Evolutionary conservation across 108 stramenopile species (phyloP), one percentile per base, ranked within the genome.

Genomic region (Nitzschia sp.): DNA sequence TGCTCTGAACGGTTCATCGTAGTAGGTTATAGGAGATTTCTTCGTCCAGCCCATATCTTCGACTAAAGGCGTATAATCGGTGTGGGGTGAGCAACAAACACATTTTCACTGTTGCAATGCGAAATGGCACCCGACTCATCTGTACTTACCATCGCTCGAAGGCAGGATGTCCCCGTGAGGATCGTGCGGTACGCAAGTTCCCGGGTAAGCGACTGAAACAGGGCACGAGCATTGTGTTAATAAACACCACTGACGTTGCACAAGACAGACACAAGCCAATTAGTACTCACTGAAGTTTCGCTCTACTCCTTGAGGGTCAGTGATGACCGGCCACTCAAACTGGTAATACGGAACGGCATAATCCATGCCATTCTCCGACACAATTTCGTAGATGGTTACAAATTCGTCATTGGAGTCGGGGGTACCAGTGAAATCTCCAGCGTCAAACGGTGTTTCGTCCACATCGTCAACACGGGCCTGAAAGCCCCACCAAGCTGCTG

Each of bases 401-500:
- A 74, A 57, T 49, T 79, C 78, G 53, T 79, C 67, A 55, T 79
- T 73, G 6, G 36, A 56, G 23, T 18, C 60, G n/a, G 72, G 66
- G 32, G 78, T 74, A 1, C 35, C 38, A 28, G 78, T 69, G 61
- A 73, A 79, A 23, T 28, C 21, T 27, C 78, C 72, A 13, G 78
- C 66, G 29, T 35, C 17, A 56, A 70, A 68, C 26, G 70, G 32
- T 19, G 23, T 45, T 9, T 54, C 70, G 38, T 80, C 68, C 29
- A 36, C 65, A 62, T 59, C 54, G 35, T 71, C 66, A 2, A 64
- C 53, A 3, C 79, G 59, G 8, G 74, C 69, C 33, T 66, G 64
- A 9, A 75, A 80, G n/a, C 79, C 79, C 63, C 79, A 80, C 74
- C 79, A 79, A 1, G 78, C 78, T 24, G 78, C 78, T 23, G 78